Evolutionary conservation across 768 basidiomycete genomes (phyloP).

Genomic region (Goffeauzyma gilvescens): DNA sequence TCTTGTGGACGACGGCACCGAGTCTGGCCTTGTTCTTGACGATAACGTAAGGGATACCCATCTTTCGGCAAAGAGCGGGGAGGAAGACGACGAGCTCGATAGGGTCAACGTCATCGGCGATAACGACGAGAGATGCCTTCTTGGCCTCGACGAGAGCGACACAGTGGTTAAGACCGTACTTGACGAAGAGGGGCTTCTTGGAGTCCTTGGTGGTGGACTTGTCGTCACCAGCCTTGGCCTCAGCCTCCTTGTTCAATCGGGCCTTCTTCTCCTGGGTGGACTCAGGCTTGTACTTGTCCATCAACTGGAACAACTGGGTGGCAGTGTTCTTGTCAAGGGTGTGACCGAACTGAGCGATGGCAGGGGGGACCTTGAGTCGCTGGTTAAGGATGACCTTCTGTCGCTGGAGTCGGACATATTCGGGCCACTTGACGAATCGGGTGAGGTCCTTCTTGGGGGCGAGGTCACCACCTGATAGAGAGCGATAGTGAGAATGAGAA

Average conservation of each 20-base stretch:
- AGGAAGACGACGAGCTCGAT: constrained; percentile 98
- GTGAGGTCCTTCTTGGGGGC: constrained; percentile 76
- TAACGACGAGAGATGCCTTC: constrained; percentile 88
- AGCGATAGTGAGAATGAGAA: neutral
- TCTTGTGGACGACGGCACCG: constrained; percentile 95
- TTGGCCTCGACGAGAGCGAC: constrained; percentile 86
- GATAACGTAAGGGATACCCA: constrained; percentile 97
- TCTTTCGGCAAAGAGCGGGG: constrained; percentile 89
- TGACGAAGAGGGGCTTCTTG: constrained; percentile 89
- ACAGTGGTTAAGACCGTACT: constrained; percentile 92
- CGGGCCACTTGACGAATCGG: constrained; percentile 98
- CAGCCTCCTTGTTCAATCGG: constrained; percentile 49
- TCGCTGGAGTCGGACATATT: constrained; percentile 91
- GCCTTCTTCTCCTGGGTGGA: constrained; percentile 93
- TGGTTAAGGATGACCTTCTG: constrained; percentile 97
- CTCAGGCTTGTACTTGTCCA: constrained; percentile 57
- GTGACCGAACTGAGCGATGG: constrained; percentile 86
- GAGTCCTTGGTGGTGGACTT: constrained; percentile 50
- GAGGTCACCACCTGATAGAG: constrained; percentile 63
- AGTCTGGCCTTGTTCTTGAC: constrained; percentile 96
- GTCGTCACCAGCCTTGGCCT: constrained; percentile 57
- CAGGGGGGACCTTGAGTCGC: constrained; percentile 92
- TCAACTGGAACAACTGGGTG: constrained; percentile 87
- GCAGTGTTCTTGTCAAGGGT: constrained; percentile 99
- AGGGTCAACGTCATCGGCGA: constrained; percentile 84